phyloP scores from a whole-genome alignment of 306 rosid genomes.

The Albizia julibrissin region DNA sequence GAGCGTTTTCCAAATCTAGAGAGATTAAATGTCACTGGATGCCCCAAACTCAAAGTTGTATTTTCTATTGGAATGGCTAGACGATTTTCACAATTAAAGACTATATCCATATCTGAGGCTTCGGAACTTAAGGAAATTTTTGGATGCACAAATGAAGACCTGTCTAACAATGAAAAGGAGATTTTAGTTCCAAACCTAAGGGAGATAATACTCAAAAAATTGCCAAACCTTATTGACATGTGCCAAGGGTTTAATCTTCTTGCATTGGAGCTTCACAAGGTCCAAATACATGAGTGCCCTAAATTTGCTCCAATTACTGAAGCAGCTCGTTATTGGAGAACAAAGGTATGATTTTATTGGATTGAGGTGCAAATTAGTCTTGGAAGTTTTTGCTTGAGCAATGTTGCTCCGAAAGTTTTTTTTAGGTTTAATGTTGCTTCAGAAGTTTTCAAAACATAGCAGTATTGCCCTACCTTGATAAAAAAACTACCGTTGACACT shows the following conservation, averaged over 20 bases:
- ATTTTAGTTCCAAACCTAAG: neutral
- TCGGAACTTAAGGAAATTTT: neutral
- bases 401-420: too few species aligned
- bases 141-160: neutral
- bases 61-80: neutral
- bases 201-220: neutral
- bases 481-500: too few species aligned
- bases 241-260: neutral
- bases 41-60: neutral
- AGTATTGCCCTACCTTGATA: too few species aligned
- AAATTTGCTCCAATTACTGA: neutral
- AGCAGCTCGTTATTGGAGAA: neutral
- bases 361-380: too few species aligned
- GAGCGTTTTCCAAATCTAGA: neutral
- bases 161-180: neutral
- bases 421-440: too few species aligned
- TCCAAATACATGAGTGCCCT: neutral
- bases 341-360: neutral
- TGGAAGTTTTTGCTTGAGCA: too few species aligned
- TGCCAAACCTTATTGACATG: neutral
- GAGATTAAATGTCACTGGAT: neutral
- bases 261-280: neutral
- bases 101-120: neutral
- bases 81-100: neutral
- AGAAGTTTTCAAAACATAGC: too few species aligned